A percentile compares a stretch with the other conserved stretches of the same genome.
These are phyloP conservation scores for Pythium sukuiense DNA, from an alignment of 352 stramenopile species.

Conservation along the genomic window DNA sequence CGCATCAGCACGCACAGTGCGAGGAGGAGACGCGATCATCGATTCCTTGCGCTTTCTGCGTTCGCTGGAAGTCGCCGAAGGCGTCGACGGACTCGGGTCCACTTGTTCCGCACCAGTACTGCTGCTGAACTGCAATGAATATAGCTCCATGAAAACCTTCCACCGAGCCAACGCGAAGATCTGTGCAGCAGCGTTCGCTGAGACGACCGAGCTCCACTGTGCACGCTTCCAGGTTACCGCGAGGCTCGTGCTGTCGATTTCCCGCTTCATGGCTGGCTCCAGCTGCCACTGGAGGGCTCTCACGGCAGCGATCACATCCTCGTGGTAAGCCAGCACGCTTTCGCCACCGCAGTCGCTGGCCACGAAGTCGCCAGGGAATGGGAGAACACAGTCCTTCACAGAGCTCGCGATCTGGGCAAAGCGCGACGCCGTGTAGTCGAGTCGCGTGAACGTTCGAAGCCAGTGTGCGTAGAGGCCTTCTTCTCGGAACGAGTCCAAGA, in stretches of 20 bases:
- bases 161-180: constrained; percentile 50
- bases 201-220: constrained; percentile 14
- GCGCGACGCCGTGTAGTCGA: constrained; percentile 44
- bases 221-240: constrained; percentile 23
- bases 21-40: constrained; percentile 63
- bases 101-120: not conserved
- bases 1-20: constrained; percentile 18
- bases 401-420: constrained; percentile 29
- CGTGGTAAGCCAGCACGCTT: constrained; percentile 26
- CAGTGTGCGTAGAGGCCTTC: constrained; percentile 70
- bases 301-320: constrained; percentile 17
- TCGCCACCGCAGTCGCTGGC: constrained; percentile 15
- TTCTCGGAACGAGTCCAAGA: constrained; percentile 60
- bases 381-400: constrained; percentile 26
- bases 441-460: constrained; percentile 59
- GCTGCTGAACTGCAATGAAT: constrained; percentile 42
- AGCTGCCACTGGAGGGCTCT: constrained; percentile 23
- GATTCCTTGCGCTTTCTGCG: constrained; percentile 64
- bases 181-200: constrained; percentile 40
- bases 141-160: constrained; percentile 78
- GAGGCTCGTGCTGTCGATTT: constrained; percentile 17
- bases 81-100: not conserved
- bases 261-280: constrained; percentile 1
- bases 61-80: constrained; percentile 7
- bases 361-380: constrained; percentile 9